These are phyloP conservation scores for Coemansia sp. DNA, from an alignment of 192 early-diverging fungal species.

Conservation along the genomic window DNA sequence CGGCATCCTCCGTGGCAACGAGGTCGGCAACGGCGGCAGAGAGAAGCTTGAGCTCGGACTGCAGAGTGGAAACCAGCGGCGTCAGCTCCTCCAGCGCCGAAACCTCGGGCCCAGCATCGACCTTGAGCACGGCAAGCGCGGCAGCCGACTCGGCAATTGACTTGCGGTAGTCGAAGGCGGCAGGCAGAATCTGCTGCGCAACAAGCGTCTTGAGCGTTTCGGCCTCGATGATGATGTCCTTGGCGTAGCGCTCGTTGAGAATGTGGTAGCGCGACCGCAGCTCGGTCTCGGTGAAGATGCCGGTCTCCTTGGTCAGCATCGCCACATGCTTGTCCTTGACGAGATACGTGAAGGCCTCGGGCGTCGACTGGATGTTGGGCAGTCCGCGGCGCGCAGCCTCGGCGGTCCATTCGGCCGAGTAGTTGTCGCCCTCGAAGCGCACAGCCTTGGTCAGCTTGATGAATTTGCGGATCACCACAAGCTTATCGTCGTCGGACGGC, in stretches of 20 bases:
- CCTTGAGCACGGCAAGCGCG: slow-evolving; percentile 63
- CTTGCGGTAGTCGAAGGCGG: slow-evolving; percentile 86
- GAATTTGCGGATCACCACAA: slow-evolving; percentile 83
- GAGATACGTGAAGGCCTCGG: slow-evolving; percentile 87
- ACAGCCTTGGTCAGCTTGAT: slow-evolving; percentile 68
- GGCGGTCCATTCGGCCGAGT: slow-evolving; percentile 89
- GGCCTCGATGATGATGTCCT: slow-evolving; percentile 93
- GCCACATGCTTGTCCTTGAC: slow-evolving; percentile 65
- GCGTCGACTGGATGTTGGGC: slow-evolving; percentile 91
- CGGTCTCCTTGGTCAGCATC: slow-evolving; percentile 74
- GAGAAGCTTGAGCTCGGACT: slow-evolving; percentile 60
- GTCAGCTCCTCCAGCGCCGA: slow-evolving; percentile 68
- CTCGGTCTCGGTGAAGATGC: slow-evolving; percentile 86
- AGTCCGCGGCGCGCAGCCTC: slow-evolving; percentile 94
- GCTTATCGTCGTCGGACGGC: slow-evolving; percentile 83
- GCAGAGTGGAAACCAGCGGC: slow-evolving; percentile 60
- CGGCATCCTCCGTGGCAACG: slow-evolving; percentile 46
- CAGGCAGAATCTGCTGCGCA: slow-evolving; percentile 83
- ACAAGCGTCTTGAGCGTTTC: slow-evolving; percentile 84
- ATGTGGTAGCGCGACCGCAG: slow-evolving; percentile 93
- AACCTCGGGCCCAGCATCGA: slow-evolving; percentile 68
- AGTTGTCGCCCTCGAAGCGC: slow-evolving; percentile 98
- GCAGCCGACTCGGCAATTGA: slow-evolving; percentile 79
- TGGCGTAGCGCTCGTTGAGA: slow-evolving; percentile 94
- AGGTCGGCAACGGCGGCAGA: slow-evolving; percentile 60